Evolutionary conservation across 2,329 filamentous ascomycete genomes (phyloP), one percentile per base, ranked within the genome.

Genomic region (Neonectria magnoliae): DNA sequence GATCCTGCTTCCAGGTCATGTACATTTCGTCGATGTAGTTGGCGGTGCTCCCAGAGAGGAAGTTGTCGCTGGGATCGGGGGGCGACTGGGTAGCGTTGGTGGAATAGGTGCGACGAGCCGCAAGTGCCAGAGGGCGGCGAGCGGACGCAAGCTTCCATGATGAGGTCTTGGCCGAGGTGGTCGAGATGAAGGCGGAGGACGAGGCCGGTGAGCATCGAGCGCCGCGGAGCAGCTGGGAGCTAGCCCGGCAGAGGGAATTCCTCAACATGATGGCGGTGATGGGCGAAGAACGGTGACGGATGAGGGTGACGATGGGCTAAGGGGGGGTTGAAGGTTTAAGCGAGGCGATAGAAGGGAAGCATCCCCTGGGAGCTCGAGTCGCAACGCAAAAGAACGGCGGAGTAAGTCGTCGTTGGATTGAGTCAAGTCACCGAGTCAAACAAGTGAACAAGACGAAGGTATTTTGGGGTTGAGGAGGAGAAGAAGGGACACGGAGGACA

Each of bases 1-100:
- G 94, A 75, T 99, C 94, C 70, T 92, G 86, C 83, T 95, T 97
- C 96, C 96, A 99, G 79, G 94, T 90, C 84, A 98, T 85, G 83
- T 99, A 99, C 96, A 99, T 99, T 85, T 98, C 96, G 81, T 99
- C 96, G 79, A 99, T 93, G 84, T 99, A 99, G 85, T 97, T 98
- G 82, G 96, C 96, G 66, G 95, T 96, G 85, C 93, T 98, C 72
- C 96, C 96, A 69, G 94, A 93, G 67, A 99, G 88, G 87, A 99
- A 99, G 83, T 91, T 97, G 82, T 99, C 96, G 81, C 92, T 97
- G 70, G 94, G 89, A 79, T 97, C 93, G 68, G 88, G 88, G 20
- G 87, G 78, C 62, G 82, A 83, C 60, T 85, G 81, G 62, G 83
- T 83, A 60, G 87, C 83, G 71, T 75, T 78, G 65, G 87, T 87